Conservation (phyloP, 2,329 filamentous ascomycete species). For the Ophiognomonia clavigignenti-juglandacearum region DNA sequence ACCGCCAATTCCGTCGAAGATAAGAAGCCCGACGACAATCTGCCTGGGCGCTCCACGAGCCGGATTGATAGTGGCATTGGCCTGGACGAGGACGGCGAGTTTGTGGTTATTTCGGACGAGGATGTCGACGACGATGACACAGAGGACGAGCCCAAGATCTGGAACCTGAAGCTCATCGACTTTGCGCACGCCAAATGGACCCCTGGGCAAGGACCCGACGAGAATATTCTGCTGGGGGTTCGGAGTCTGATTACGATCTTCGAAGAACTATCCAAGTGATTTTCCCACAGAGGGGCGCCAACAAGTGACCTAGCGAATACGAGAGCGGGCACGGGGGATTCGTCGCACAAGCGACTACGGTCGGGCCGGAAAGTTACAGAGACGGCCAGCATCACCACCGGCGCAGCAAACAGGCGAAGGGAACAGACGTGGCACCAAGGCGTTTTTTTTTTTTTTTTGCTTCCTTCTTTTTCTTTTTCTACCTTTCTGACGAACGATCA, state of each 20-base stretch:
- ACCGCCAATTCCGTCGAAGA: constrained; percentile 52
- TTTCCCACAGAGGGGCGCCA: not conserved
- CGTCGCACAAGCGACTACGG: not conserved
- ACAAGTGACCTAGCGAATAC: too few species aligned
- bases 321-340: too few species aligned
- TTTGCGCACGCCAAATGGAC: constrained; percentile 91
- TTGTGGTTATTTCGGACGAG: constrained; percentile 21
- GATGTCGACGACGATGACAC: constrained; percentile 42
- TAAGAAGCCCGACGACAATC: constrained; percentile 20
- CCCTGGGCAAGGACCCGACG: constrained; percentile 76
- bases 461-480: too few species aligned
- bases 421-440: too few species aligned
- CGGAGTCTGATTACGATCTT: constrained; percentile 68
- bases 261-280: constrained; percentile 49
- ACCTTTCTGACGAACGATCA: too few species aligned
- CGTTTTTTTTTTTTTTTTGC: too few species aligned
- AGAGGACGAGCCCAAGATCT: constrained; percentile 60
- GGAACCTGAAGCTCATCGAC: constrained; percentile 84
- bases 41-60: constrained; percentile 31
- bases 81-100: constrained; percentile 37
- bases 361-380: not conserved
- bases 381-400: constrained; percentile 3
- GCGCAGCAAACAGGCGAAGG: not conserved
- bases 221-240: constrained; percentile 75
- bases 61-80: constrained; percentile 54